Base-by-base conservation (phyloP, 1,139 yeast species). In the Blastobotrys illinoisensis region DNA sequence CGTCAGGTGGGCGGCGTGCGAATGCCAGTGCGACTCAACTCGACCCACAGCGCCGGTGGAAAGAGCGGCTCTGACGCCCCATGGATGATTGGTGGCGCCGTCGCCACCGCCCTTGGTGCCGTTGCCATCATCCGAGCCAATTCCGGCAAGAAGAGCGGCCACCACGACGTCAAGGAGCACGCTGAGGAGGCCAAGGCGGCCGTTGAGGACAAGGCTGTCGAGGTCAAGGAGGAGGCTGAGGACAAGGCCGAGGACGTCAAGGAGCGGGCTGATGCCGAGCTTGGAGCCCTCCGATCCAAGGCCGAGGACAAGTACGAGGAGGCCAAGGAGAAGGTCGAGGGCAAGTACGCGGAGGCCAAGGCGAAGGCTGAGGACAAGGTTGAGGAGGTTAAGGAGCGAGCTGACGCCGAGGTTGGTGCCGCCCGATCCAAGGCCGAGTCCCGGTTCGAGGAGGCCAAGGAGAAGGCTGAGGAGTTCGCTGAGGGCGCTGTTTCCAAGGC, bases 331-430 rank as follows among this genome's bases (percentile, higher is more conserved):
- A 28, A 47, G 24, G 49, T 24, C 21, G 28, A 45, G 40, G 50
- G n/a, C 23, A 23, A 13, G 26, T 48, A 32, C 5, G 48, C 4
- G n/a, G 14, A n/a, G 18, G 46, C 32, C 9, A 36, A 26, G 9
- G 54, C 23, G 5, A 21, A 36, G 51, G 53, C 45, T 44, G 40
- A 51, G 28, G 54, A 32, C 9, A 21, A 36, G 51, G 53, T 40
- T 44, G 40, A 51, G 28, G 51, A 51, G n/a, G 20, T 20, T 13
- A 44, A 44, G 44, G 46, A 32, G 32, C 46, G 36, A 13, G 54
- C 52, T 21, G 50, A 49, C 24, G 52, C 26, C 32, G 32, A 36
- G 16, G 20, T 16, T 46, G 49, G 40, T n/a, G 49, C 19, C 19
- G 32, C 45, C 49, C 46, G 46, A 49, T 44, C 18, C 4, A 36